Evolutionary conservation across 305 asterid species (phyloP).

Genomic region (Solanum hybrid): DNA sequence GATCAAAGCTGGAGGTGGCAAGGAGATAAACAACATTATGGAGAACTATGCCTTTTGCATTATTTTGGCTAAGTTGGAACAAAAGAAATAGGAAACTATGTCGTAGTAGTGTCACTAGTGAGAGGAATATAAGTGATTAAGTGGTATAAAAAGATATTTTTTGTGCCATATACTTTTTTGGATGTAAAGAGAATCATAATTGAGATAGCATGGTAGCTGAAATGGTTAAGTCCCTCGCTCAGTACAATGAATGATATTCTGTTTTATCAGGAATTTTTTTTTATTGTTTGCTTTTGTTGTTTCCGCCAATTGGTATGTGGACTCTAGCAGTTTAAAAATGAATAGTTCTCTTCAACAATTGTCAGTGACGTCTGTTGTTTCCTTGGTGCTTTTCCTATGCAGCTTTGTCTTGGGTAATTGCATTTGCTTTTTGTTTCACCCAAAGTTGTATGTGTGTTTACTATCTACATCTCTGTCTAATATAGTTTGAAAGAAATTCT

Average conservation of each 20-base stretch:
- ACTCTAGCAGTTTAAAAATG: neutral
- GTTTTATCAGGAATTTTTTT: neutral
- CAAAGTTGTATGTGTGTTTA: slow-evolving; percentile 2
- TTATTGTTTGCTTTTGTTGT: neutral
- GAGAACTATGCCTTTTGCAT: neutral
- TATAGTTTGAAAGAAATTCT: slow-evolving; percentile 43
- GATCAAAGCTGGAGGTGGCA: neutral
- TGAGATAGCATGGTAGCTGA: neutral
- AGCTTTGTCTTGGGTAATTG: neutral
- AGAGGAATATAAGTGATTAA: neutral
- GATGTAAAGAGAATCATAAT: neutral
- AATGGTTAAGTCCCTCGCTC: neutral
- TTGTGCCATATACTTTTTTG: neutral
- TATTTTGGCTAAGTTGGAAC: neutral
- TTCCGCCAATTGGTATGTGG: neutral
- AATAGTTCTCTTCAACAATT: neutral
- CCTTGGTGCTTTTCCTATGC: neutral
- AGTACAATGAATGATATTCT: neutral
- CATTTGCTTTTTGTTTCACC: neutral
- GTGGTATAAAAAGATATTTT: neutral
- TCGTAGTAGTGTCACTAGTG: neutral
- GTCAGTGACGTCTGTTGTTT: neutral
- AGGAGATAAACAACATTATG: neutral
- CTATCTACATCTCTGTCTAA: neutral
- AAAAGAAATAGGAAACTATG: neutral